A percentile compares a stretch with the other conserved stretches of the same genome.
phyloP scores from a whole-genome alignment of 1,139 yeast genomes.

The Taphrina confusa region DNA sequence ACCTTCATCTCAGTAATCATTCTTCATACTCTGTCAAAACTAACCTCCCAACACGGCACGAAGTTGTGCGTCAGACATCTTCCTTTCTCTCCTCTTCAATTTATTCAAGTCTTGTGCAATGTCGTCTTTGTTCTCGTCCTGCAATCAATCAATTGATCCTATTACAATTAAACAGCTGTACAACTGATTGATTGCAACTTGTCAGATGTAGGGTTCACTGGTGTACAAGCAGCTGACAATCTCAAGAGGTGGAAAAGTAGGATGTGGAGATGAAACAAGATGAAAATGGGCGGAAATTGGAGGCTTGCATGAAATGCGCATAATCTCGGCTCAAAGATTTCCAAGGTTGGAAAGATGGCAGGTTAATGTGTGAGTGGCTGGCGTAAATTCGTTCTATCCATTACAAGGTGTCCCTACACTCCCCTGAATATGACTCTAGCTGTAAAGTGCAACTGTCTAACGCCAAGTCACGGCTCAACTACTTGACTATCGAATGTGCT shows the following conservation, averaged over 20 bases:
- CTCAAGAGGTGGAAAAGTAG: neutral
- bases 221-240: too few relatives aligned
- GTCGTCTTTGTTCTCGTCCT: neutral
- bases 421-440: too few relatives aligned
- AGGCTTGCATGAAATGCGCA: neutral
- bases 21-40: neutral
- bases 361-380: conserved; percentile 1
- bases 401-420: neutral
- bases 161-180: too few relatives aligned
- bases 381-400: neutral
- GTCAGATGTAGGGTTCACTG: too few relatives aligned
- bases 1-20: neutral
- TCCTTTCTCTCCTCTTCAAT: too few relatives aligned
- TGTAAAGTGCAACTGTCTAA: too few relatives aligned
- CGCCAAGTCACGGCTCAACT: too few relatives aligned
- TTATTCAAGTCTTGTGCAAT: neutral
- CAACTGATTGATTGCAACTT: too few relatives aligned
- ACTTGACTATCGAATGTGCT: too few relatives aligned
- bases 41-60: conserved; percentile 18
- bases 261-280: neutral
- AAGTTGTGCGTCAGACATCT: conserved; percentile 18
- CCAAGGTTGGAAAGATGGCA: conserved; percentile 13
- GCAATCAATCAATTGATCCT: too few relatives aligned
- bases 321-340: too few relatives aligned
- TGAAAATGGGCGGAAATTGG: neutral